Conservation (phyloP, 176 grass and related monocot species). For the Oryza meridionalis region DNA sequence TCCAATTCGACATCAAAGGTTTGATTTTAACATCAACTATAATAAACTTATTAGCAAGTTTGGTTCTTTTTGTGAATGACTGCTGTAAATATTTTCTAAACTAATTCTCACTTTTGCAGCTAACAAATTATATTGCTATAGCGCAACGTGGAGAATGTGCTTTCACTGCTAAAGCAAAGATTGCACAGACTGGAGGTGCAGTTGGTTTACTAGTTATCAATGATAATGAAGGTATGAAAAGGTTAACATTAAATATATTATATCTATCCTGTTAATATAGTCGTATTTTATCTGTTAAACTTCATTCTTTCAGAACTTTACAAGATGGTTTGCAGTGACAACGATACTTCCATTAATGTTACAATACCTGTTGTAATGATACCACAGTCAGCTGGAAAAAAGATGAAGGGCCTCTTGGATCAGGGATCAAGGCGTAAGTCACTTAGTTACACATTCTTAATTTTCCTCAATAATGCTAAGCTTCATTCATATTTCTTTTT, state of each 20-base stretch:
- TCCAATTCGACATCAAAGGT: conserved; percentile 77
- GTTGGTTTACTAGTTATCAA: conserved; percentile 84
- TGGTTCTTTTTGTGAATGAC: conserved; percentile 19
- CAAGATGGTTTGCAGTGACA: conserved; percentile 94
- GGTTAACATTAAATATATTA: not conserved
- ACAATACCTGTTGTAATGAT: conserved; percentile 94
- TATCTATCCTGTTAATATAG: conserved; percentile 15
- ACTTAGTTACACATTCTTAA: conserved; percentile 35
- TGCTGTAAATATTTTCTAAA: conserved; percentile 18
- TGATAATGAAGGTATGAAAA: conserved; percentile 80
- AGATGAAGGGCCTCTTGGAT: conserved; percentile 57
- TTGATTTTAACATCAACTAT: not conserved
- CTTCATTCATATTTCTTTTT: not conserved
- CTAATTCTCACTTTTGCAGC: conserved; percentile 43
- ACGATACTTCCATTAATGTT: conserved; percentile 87
- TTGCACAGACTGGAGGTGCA: conserved; percentile 76
- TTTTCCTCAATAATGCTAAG: conserved; percentile 23
- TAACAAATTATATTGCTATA: conserved; percentile 73
- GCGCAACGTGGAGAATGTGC: conserved; percentile 84
- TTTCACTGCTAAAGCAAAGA: conserved; percentile 89
- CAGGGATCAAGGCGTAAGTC: conserved; percentile 58
- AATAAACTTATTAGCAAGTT: not conserved
- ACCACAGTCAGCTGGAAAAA: conserved; percentile 81
- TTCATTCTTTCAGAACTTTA: conserved; percentile 73
- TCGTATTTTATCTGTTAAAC: conserved; percentile 17